These are phyloP conservation scores for Leccinum incarnatum DNA, from an alignment of 768 basidiomycete species.

Conservation along the genomic window DNA sequence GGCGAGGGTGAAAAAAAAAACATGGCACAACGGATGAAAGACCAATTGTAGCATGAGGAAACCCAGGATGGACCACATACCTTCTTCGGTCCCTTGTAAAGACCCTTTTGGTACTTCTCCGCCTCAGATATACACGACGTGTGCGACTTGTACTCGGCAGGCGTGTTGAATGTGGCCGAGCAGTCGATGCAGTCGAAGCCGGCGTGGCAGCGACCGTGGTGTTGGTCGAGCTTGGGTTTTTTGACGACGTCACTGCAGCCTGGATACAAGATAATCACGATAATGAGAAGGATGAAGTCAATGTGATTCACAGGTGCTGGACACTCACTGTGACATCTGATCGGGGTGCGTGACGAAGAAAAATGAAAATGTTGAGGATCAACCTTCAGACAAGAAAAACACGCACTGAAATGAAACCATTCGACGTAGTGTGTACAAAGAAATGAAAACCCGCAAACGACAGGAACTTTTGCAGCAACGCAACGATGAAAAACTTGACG, in stretches of 20 bases:
- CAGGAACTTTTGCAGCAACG: too few species aligned
- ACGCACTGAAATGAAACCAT: slow-evolving; percentile 80
- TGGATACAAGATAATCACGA: slow-evolving; percentile 24
- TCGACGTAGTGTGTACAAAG: not conserved
- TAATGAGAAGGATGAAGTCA: not conserved
- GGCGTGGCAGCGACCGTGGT: slow-evolving; percentile 54
- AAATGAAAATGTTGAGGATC: not conserved
- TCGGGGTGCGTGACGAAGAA: not conserved
- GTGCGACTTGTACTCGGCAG: slow-evolving; percentile 76
- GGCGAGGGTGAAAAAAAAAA: not conserved
- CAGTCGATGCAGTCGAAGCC: slow-evolving; percentile 88
- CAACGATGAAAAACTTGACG: too few species aligned
- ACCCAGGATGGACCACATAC: slow-evolving; percentile 12
- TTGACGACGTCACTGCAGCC: slow-evolving; percentile 86
- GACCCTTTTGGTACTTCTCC: slow-evolving; percentile 86
- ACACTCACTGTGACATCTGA: slow-evolving; percentile 67
- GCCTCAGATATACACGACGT: slow-evolving; percentile 87
- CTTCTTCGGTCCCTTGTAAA: slow-evolving; percentile 78
- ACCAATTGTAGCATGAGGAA: not conserved
- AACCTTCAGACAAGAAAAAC: not conserved
- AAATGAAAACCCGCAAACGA: not conserved
- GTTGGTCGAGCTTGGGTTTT: slow-evolving; percentile 90
- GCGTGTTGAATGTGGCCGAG: slow-evolving; percentile 74
- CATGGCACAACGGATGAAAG: not conserved
- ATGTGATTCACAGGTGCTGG: not conserved